These are phyloP conservation scores for Rhododendron henanense DNA, from an alignment of 148 eudicot genomes.

Conservation along the genomic window DNA sequence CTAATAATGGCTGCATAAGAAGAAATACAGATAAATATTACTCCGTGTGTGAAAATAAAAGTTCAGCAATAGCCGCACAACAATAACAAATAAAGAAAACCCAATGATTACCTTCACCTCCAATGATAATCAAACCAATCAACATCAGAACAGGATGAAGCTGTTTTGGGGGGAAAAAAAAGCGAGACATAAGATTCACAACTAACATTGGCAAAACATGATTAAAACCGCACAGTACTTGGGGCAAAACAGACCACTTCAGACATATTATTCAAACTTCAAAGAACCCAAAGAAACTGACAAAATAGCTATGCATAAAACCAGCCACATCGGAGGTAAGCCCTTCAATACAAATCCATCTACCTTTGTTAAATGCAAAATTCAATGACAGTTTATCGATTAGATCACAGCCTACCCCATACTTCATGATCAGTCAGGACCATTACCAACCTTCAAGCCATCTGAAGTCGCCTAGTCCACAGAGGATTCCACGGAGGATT, in stretches of 20 bases:
- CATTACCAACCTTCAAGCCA: neutral
- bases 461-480: neutral
- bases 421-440: neutral
- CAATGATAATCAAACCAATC: constrained; percentile 75
- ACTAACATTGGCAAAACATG: neutral
- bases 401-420: neutral
- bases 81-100: neutral
- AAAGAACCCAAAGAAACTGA: neutral
- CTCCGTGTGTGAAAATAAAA: neutral
- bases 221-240: neutral
- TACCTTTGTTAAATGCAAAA: too few relatives aligned
- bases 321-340: neutral
- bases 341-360: too few relatives aligned
- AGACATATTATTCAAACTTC: neutral
- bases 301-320: neutral
- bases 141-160: constrained; percentile 85
- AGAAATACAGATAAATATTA: neutral
- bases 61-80: neutral
- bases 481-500: neutral
- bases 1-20: constrained; percentile 77
- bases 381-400: neutral
- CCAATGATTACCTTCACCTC: constrained; percentile 73
- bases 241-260: neutral
- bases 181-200: constrained; percentile 3
- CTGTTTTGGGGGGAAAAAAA: constrained; percentile 22